Conservation (phyloP, 495 filamentous ascomycete species). For the Ramalina intermedia region DNA sequence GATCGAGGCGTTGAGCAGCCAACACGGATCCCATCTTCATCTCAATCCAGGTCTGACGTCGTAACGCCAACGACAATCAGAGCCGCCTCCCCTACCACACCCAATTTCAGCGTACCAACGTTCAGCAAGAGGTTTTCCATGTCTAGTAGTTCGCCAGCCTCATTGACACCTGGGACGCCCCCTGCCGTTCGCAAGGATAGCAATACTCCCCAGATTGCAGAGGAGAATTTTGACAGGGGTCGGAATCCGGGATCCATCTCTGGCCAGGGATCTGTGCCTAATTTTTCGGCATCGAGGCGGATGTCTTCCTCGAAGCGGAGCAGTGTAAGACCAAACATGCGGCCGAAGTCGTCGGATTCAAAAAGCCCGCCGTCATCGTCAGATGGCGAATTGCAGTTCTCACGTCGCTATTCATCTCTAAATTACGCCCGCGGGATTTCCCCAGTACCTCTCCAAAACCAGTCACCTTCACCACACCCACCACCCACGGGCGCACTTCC, state of each 20-base stretch:
- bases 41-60: constrained; percentile 3
- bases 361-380: constrained; percentile 1
- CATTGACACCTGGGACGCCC: constrained; percentile 5
- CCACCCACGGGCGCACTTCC: constrained; percentile 12
- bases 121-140: constrained; percentile 26
- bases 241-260: not conserved
- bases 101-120: constrained; percentile 37
- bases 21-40: constrained; percentile 8
- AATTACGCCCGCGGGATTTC: constrained; percentile 15
- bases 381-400: constrained; percentile 2
- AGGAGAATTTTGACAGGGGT: not conserved
- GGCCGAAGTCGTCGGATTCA: constrained; percentile 3
- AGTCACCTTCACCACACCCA: constrained; percentile 12
- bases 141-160: not conserved
- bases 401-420: constrained; percentile 12
- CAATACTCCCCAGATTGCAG: not conserved
- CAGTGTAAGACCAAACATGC: not conserved
- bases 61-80: constrained; percentile 14
- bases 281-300: not conserved
- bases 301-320: not conserved
- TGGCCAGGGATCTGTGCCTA: not conserved
- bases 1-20: constrained; percentile 13
- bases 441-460: constrained; percentile 3
- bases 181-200: not conserved
- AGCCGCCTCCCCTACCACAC: constrained; percentile 25